A percentile compares a stretch with the other conserved stretches of the same genome.
These are phyloP conservation scores for Penicillium griseofulvum DNA, from an alignment of 2,329 filamentous ascomycete species.

Conservation along the genomic window DNA sequence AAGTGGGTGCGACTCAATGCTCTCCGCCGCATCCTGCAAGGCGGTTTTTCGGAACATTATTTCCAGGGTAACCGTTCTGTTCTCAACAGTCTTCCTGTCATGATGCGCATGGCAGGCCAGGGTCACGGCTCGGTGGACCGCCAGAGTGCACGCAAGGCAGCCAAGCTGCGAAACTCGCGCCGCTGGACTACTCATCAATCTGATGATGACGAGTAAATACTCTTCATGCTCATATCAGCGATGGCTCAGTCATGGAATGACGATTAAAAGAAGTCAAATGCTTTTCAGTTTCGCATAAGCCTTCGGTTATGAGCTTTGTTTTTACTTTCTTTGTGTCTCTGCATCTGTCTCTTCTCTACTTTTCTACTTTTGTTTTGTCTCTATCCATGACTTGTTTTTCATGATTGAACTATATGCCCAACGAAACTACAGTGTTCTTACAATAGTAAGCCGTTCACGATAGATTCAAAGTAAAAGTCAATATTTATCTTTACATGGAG, in stretches of 20 bases:
- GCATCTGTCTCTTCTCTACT: not conserved
- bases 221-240: not conserved
- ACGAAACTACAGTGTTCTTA: not conserved
- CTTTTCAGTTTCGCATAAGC: not conserved
- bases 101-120: conserved; percentile 32
- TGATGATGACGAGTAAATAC: conserved; percentile 25
- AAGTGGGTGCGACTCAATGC: conserved; percentile 64
- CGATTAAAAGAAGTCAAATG: not conserved
- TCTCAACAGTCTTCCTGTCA: conserved; percentile 56
- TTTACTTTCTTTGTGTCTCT: not conserved
- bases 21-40: conserved; percentile 59
- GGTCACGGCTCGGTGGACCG: conserved; percentile 23
- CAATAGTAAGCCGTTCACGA: not conserved
- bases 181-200: conserved; percentile 31
- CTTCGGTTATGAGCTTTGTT: not conserved
- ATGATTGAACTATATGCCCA: not conserved
- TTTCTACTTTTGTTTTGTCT: not conserved
- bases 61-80: conserved; percentile 59
- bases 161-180: conserved; percentile 27
- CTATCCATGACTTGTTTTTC: not conserved
- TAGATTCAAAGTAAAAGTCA: not conserved
- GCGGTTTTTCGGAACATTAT: conserved; percentile 63
- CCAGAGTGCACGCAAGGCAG: conserved; percentile 25
- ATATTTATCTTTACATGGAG: conserved; percentile 7
- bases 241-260: not conserved